A percentile compares a stretch with the other conserved stretches of the same genome.
phyloP scores from a whole-genome alignment of 345 rosid genomes.

The Bruguiera sexangula region DNA sequence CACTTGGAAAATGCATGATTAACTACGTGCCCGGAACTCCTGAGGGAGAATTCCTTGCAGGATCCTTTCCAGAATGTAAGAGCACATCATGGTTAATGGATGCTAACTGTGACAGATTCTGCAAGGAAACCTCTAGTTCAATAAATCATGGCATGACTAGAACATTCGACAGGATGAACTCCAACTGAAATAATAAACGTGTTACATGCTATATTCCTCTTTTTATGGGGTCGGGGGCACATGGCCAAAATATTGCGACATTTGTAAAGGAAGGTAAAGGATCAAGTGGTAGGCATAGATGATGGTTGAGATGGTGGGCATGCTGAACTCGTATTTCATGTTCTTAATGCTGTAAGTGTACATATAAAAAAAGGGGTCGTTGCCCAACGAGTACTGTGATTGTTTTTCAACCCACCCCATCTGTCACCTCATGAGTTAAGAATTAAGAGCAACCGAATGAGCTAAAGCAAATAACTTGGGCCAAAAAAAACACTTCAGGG shows the following conservation, averaged over 20 bases:
- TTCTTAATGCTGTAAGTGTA: too few relatives aligned
- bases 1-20: not conserved
- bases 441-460: too few relatives aligned
- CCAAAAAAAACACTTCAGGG: too few relatives aligned
- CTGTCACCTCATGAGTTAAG: too few relatives aligned
- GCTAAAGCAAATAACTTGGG: too few relatives aligned
- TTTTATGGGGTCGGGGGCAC: too few relatives aligned
- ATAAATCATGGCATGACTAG: not conserved
- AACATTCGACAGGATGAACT: not conserved
- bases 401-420: too few relatives aligned
- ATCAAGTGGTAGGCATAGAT: not conserved
- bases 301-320: not conserved
- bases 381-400: too few relatives aligned
- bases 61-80: slow-evolving; percentile 56
- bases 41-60: slow-evolving; percentile 49
- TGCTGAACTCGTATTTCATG: not conserved
- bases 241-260: too few relatives aligned
- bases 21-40: slow-evolving; percentile 24
- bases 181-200: too few relatives aligned
- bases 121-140: slow-evolving; percentile 18
- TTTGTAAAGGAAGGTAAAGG: not conserved
- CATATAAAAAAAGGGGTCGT: too few relatives aligned
- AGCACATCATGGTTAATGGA: slow-evolving; percentile 71
- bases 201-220: too few relatives aligned
- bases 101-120: slow-evolving; percentile 81